Evolutionary conservation across 352 stramenopile genomes (phyloP), one percentile per base, ranked within the genome.

Genomic region (Globisporangium echinulatum): DNA sequence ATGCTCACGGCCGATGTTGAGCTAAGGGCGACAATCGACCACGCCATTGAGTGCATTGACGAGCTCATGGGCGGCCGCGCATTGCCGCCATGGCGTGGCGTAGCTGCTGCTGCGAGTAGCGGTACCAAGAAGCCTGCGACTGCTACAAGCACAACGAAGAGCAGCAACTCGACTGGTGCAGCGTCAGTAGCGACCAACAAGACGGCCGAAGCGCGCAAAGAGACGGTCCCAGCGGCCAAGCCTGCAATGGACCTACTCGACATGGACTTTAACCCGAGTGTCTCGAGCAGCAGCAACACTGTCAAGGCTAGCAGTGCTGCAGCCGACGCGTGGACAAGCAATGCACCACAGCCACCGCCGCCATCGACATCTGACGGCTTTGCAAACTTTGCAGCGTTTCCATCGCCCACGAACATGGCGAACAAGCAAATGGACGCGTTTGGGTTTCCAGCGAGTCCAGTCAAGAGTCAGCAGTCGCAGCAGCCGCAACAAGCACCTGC

Each of bases 1-100:
- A 97, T 98, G 88, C 71, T 98, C 4, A 91, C 87, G 19, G 71
- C 90, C 0, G 91, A 98, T 57, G 83, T 86, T 8, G 95, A 97
- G 49, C 80, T 92, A 51, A 73, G 95, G 25, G 89, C 92, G 9
- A 95, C 88, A 49, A 96, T 98, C 57, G 83, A 89, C 0, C 91
- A 98, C 61, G 81, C 98, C 11, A 93, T 98, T 64, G 79, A 96
- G 14, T 97, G 86, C 64, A 85, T 94, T 8, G 76, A 91, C 52
- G 85, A 80, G 36, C 54, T 92, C 54, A 64, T 88, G 39, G 70
- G 71, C 7, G 62, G 62, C 9, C 66, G 73, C 10, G 66, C 76
- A 43, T 64, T 88, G 19, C 77, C 76, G 14, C 67, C 70, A 7
- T 55, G 76, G 11, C 56, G 59, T 42, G 37, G 43, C 43, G 62